These are phyloP conservation scores for Toxoplasma gondii DNA, from an alignment of 169 alveolate species.

Conservation along the genomic window DNA sequence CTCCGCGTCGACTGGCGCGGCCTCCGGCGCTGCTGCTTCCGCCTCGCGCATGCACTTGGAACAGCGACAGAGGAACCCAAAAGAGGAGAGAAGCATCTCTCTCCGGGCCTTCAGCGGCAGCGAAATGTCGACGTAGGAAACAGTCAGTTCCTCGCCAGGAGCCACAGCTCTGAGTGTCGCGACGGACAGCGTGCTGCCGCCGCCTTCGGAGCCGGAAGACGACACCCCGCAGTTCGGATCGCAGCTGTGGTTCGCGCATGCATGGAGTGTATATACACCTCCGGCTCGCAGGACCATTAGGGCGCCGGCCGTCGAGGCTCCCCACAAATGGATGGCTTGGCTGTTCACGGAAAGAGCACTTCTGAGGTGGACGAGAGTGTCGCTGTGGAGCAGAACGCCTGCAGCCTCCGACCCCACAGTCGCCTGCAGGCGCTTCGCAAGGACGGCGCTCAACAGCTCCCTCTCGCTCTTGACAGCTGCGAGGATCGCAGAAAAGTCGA, in stretches of 20 bases:
- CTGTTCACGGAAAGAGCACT: not conserved
- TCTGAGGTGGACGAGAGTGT: not conserved
- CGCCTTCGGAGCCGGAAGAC: not conserved
- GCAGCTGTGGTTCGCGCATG: conserved; percentile 26
- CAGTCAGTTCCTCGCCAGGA: not conserved
- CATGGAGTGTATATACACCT: conserved; percentile 14
- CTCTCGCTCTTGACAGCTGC: not conserved
- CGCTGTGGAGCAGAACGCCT: not conserved
- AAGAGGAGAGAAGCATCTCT: not conserved
- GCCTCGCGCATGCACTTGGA: not conserved
- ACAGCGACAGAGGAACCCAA: not conserved
- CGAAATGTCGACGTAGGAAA: not conserved
- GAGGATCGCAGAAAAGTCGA: not conserved
- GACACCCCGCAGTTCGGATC: conserved; percentile 22
- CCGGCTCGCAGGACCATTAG: not conserved
- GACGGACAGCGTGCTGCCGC: not conserved
- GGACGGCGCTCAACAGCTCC: not conserved
- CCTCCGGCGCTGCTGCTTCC: not conserved
- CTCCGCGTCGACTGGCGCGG: not conserved
- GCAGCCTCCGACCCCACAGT: not conserved
- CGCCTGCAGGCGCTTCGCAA: not conserved
- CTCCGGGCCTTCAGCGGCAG: not conserved
- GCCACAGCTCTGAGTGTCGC: not conserved
- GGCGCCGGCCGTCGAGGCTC: not conserved
- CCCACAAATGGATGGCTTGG: not conserved